These are phyloP conservation scores for Fraxinus floribunda DNA, from an alignment of 305 asterid genomes.

Conservation along the genomic window DNA sequence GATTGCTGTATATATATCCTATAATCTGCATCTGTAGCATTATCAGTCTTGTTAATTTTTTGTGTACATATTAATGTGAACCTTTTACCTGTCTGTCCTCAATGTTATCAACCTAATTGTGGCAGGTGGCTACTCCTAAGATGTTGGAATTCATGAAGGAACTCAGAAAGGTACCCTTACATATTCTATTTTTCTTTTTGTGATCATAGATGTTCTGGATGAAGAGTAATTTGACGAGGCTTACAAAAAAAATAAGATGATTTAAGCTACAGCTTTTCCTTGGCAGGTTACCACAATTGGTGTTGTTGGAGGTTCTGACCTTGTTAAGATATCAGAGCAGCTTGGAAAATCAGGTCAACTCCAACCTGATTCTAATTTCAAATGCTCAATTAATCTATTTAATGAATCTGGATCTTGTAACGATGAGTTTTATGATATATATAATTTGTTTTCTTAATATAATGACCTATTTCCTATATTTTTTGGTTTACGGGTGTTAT, in stretches of 20 bases:
- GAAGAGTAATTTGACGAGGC: conserved; percentile 5
- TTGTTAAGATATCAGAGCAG: conserved; percentile 92
- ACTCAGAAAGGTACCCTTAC: conserved; percentile 58
- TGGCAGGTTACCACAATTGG: conserved; percentile 78
- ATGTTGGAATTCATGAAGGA: conserved; percentile 78
- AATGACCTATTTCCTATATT: background rate
- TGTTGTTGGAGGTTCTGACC: conserved; percentile 98
- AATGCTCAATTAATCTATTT: background rate
- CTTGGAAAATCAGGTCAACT: conserved; percentile 73
- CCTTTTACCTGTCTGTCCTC: background rate
- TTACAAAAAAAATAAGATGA: background rate
- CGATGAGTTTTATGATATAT: background rate
- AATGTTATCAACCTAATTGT: conserved; percentile 12
- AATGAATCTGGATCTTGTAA: background rate
- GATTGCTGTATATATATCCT: background rate
- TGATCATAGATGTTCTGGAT: background rate
- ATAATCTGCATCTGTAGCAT: background rate
- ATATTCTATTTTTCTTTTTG: background rate
- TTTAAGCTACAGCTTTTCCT: conserved; percentile 20
- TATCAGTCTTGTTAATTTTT: background rate
- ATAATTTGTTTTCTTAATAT: background rate
- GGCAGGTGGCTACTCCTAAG: conserved; percentile 64
- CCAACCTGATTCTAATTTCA: conserved; percentile 1
- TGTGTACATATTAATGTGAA: conserved; percentile 1
- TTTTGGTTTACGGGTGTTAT: background rate